Base-by-base conservation (phyloP, 2,329 filamentous ascomycete species). In the Diaporthe sp. region DNA sequence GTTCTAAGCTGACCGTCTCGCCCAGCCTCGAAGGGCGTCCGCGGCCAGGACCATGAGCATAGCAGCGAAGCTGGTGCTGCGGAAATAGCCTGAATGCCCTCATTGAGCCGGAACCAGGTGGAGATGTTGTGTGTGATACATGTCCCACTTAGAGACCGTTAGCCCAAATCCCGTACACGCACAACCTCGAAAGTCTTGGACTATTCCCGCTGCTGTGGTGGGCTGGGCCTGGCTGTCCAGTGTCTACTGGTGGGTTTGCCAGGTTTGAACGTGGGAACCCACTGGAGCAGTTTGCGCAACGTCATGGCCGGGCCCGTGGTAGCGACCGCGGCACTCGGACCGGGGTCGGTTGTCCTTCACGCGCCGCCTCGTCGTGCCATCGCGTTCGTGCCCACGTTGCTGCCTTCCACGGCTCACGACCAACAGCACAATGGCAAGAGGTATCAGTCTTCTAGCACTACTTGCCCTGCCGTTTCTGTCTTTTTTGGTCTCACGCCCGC, bases 1-100 rank as follows among this genome's bases (percentile, higher is more conserved):
- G 90, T 76, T 92, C 90, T 49, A 93, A 84, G 79, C 88, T 90
- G 78, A 92, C 80, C 3, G 87, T 83, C 78, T 83, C 80, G 82
- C 84, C 83, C 31, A 88, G 82, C 68, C 84, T 84, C 46, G 81
- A 80, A n/a, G 79, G 62, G 72, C 73, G 82, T 25, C 80, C 71
- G 55, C 70, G 82, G n/a, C 80, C 71, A 13, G 80, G 76, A 62
- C 80, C 78, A 17, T 81, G 85, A 75, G 84, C 85, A 83, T 85
- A 85, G 74, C 78, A 81, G 79, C 86, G 84, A 78, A 80, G 53
- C n/a, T 72, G 73, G 34, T 70, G 78, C 77, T 77, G 80, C 78
- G 78, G 55, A 34, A 76, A 61, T 34, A 77, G 61, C 75, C 78
- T 60, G 71, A 78, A 71, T 77, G 72, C 62, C 72, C 75, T 79